Evolutionary conservation across 2,329 filamentous ascomycete genomes (phyloP).

Genomic region (Sporothrix sp.): DNA sequence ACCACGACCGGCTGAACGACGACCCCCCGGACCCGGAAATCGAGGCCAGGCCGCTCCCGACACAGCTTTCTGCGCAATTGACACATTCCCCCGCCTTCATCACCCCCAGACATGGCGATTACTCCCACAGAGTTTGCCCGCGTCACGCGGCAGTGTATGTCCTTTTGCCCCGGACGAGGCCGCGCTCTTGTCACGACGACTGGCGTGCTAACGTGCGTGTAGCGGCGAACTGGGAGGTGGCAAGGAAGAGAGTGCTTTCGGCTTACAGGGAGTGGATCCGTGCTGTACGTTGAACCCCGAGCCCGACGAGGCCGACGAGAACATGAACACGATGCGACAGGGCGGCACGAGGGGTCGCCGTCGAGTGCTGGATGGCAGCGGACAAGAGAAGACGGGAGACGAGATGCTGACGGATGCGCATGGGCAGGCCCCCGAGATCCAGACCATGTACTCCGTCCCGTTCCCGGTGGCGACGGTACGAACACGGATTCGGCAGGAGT

Average conservation of each 20-base stretch:
- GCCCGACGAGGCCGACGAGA: not conserved
- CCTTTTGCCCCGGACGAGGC: conserved; percentile 16
- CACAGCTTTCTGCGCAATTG: not conserved
- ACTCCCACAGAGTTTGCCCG: conserved; percentile 87
- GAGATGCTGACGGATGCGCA: not conserved
- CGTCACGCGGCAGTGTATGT: conserved; percentile 66
- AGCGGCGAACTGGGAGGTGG: conserved; percentile 87
- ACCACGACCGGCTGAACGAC: not conserved
- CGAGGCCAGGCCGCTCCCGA: not conserved
- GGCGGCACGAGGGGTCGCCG: too few relatives aligned
- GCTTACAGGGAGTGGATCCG: conserved; percentile 95
- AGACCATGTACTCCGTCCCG: conserved; percentile 91
- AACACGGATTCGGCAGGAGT: conserved; percentile 92
- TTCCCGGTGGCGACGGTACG: conserved; percentile 80
- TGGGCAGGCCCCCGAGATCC: conserved; percentile 80
- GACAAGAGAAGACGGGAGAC: not conserved
- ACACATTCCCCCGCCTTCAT: not conserved
- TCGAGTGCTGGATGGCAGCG: not conserved
- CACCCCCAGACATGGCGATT: conserved; percentile 58
- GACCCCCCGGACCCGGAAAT: not conserved
- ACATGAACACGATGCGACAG: too few relatives aligned
- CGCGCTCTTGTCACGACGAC: not conserved
- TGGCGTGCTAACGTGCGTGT: conserved; percentile 15
- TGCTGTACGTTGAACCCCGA: conserved; percentile 56
- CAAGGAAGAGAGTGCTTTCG: conserved; percentile 73